A percentile compares a stretch with the other conserved stretches of the same genome.
phyloP scores from a whole-genome alignment of 2,329 filamentous ascomycete species.

The Botryotinia globosa region DNA sequence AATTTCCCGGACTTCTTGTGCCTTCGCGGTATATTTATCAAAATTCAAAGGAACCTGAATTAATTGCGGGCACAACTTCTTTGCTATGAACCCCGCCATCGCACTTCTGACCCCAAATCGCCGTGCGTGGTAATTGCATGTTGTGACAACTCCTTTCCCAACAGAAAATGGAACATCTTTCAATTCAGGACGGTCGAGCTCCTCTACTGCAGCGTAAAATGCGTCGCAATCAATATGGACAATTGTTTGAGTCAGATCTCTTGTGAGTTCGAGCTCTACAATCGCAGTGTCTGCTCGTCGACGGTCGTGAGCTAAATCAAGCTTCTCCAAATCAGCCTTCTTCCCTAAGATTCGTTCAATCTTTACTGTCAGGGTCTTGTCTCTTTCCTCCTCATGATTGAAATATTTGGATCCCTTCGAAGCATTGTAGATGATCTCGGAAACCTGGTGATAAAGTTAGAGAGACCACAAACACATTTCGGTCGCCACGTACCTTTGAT shows the following conservation, averaged over 20 bases:
- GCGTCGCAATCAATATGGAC: conserved; percentile 97
- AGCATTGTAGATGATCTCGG: conserved; percentile 94
- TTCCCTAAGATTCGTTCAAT: conserved; percentile 75
- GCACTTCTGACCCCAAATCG: conserved; percentile 89
- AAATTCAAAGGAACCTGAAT: conserved; percentile 83
- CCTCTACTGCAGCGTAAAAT: conserved; percentile 94
- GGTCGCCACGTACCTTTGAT: conserved; percentile 56
- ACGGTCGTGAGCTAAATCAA: conserved; percentile 70
- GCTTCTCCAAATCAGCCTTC: conserved; percentile 70
- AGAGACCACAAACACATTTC: conserved; percentile 5
- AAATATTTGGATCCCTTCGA: conserved; percentile 97
- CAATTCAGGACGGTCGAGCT: conserved; percentile 77
- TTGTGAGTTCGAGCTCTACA: conserved; percentile 69
- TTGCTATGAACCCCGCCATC: conserved; percentile 95
- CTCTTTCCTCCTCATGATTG: conserved; percentile 80
- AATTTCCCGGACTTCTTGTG: conserved; percentile 78
- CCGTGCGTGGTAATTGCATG: conserved; percentile 83
- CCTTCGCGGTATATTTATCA: conserved; percentile 86
- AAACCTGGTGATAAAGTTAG: conserved; percentile 56
- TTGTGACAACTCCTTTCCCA: conserved; percentile 64
- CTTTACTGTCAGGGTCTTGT: conserved; percentile 79
- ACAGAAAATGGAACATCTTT: conserved; percentile 88
- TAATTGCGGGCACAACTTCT: conserved; percentile 85
- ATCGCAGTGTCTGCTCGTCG: conserved; percentile 80
- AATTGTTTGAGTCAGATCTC: conserved; percentile 80